Evolutionary conservation across 108 stramenopile genomes (phyloP), one percentile per base, ranked within the genome.

Genomic region (Cyclotella sp.): DNA sequence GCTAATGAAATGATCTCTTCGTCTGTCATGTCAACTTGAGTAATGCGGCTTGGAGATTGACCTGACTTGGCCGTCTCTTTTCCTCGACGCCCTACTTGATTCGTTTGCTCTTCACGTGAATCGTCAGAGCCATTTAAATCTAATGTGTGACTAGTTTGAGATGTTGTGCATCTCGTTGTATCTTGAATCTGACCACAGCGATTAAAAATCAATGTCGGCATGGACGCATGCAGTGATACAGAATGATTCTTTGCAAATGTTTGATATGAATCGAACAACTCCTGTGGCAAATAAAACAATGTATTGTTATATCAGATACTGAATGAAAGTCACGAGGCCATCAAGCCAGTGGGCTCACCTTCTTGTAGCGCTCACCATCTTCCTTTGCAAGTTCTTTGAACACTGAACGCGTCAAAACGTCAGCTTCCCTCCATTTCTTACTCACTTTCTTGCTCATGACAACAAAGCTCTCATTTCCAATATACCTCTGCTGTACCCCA

Each of bases 391-490:
- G 15, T 39, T 63, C 61, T 11, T 63, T 34, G 61, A 63, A 63
- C 29, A 63, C 15, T 19, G 61, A 39, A 3, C 21, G 30, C 12
- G 61, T 63, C 9, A 18, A 21, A 5, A 40, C 61, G 13, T 41
- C 40, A n/a, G 34, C 30, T 19, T 63, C 61, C 18, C 21, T 63
- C 61, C 61, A 63, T 42, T 41, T 39, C 15, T 41, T 13, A 63
- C 61, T 63, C n/a, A 63, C 21, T 9, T 42, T 41, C 61, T 63
- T 63, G 61, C 61, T 63, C 61, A 63, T 63, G 40, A 34, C 40
- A 41, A 14, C 61, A 24, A 63, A 63, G 24, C 40, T 63, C 13
- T 7, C 61, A 18, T 21, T 41, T 9, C 61, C 61, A 14, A 63
- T 63, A 13, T 41, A 63, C 61, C 34, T 63, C 3, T 41, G 12